Evolutionary conservation across 441 rosid species (phyloP).

Genomic region (Codiaeum variegatum): DNA sequence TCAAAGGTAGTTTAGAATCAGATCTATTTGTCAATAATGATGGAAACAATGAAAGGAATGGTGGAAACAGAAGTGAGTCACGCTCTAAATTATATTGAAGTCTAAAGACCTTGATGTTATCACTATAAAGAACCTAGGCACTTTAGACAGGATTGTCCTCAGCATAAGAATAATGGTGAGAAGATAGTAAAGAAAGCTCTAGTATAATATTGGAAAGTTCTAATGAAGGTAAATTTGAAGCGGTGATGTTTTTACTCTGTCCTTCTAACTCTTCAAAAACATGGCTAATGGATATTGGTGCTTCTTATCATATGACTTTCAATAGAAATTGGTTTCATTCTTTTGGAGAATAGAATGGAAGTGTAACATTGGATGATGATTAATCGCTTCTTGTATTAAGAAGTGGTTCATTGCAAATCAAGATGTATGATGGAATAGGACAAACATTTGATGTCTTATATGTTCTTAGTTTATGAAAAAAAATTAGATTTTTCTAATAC

Average conservation of each 20-base stretch:
- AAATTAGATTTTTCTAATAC: background rate
- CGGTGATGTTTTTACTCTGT: background rate
- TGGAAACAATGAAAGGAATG: too few relatives aligned
- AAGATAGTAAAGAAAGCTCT: background rate
- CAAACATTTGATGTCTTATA: slow-evolving; percentile 1
- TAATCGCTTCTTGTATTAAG: background rate
- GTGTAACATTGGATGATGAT: background rate
- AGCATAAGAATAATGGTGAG: background rate
- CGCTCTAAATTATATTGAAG: too few relatives aligned
- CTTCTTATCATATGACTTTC: slow-evolving; percentile 2
- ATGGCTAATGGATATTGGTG: background rate
- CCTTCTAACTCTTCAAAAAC: background rate
- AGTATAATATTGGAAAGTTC: background rate
- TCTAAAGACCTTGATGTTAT: too few relatives aligned
- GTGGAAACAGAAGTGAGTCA: too few relatives aligned
- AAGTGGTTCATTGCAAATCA: background rate
- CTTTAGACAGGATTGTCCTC: background rate
- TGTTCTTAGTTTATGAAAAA: background rate
- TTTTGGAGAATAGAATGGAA: slow-evolving; percentile 2
- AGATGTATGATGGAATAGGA: background rate
- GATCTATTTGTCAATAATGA: too few relatives aligned
- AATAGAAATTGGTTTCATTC: background rate
- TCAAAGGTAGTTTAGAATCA: too few relatives aligned
- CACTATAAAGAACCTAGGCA: too few relatives aligned
- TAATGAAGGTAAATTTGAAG: background rate